These are phyloP conservation scores for Eremomyces bilateralis DNA, from an alignment of 495 filamentous ascomycete genomes.

Conservation along the genomic window DNA sequence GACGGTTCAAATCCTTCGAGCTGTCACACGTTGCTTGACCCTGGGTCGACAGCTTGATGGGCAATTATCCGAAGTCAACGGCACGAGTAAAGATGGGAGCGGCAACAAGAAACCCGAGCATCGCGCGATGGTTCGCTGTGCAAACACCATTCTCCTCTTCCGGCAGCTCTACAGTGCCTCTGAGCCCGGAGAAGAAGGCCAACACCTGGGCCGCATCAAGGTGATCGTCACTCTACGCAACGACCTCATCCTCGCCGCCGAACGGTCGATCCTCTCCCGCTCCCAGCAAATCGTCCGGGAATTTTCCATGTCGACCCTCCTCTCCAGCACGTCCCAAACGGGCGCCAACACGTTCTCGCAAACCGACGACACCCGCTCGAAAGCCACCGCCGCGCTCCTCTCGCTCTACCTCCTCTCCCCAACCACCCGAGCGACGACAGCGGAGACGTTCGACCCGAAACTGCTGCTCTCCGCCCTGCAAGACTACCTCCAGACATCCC, in stretches of 20 bases:
- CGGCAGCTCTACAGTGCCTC: slow-evolving; percentile 46
- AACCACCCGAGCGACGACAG: slow-evolving; percentile 16
- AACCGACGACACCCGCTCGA: slow-evolving; percentile 50
- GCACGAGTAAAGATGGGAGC: too few species aligned
- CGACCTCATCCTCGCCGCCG: slow-evolving; percentile 44
- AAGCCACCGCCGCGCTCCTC: slow-evolving; percentile 50
- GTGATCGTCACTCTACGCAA: slow-evolving; percentile 43
- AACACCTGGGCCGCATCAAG: slow-evolving; percentile 49
- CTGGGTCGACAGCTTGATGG: slow-evolving; percentile 73
- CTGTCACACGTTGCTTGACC: slow-evolving; percentile 51
- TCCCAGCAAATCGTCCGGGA: slow-evolving; percentile 65
- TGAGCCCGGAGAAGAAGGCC: slow-evolving; percentile 45
- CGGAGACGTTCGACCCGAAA: slow-evolving; percentile 37
- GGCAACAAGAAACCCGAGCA: slow-evolving; percentile 35
- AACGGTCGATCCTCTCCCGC: slow-evolving; percentile 39
- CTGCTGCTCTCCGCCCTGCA: slow-evolving; percentile 59
- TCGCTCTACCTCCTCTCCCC: slow-evolving; percentile 70
- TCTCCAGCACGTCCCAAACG: slow-evolving; percentile 9
- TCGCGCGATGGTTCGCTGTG: slow-evolving; percentile 53
- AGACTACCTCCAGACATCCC: slow-evolving; percentile 51
- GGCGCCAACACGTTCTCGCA: slow-evolving; percentile 53
- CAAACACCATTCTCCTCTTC: slow-evolving; percentile 51
- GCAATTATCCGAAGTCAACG: slow-evolving; percentile 43
- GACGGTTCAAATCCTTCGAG: slow-evolving; percentile 54
- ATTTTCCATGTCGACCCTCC: slow-evolving; percentile 57